Base-by-base conservation (phyloP, 179 eudicot genomes). In the Beta macrorhiza region DNA sequence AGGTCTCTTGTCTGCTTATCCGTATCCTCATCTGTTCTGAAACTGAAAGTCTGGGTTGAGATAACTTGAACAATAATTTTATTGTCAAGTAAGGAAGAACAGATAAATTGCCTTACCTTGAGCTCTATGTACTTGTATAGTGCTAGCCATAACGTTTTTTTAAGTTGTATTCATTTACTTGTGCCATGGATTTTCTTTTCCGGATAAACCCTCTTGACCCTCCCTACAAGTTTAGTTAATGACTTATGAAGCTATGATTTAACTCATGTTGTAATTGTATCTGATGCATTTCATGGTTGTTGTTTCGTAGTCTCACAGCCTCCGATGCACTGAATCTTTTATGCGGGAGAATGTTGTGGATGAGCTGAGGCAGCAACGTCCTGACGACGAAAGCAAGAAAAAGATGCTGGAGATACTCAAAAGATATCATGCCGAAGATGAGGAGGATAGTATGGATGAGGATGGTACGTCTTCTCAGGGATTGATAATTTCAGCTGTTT, bases 321-420 rank as follows among this genome's bases (percentile, higher is more conserved):
- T 90, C 68, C 87, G 94, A 45, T 96, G 98, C 83, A 91, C 94
- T 32, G 98, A 96, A 86, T 94, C 97, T 19, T 96, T 96, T 80
- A 96, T 91, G 97, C 89, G 87, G 79, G 99, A 94, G 12, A 96
- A 96, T 89, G 97, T 96, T 11, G 74, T 90, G 91, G 94, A 82
- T 76, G 97, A 91, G 89, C 78, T 93, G 78, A 85, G 71, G 56
- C 97, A 89, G 29, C 57, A 89, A 74, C 88, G 86, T 8, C 88
- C 97, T 44, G 90, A 89, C 84, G 92, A 90, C 78, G 90, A 85
- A 81, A 86, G 88, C 83, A 94, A 91, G 84, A 87, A 83, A 32
- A 94, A 90, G 82, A 96, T 94, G 97, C 59, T 93, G 77, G 92
- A 92, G 7, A 92, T 94, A 72, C 90, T 92, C 55, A 87, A 90